phyloP scores from a whole-genome alignment of 2,329 filamentous ascomycete species.

The Fusarium sambucinum region DNA sequence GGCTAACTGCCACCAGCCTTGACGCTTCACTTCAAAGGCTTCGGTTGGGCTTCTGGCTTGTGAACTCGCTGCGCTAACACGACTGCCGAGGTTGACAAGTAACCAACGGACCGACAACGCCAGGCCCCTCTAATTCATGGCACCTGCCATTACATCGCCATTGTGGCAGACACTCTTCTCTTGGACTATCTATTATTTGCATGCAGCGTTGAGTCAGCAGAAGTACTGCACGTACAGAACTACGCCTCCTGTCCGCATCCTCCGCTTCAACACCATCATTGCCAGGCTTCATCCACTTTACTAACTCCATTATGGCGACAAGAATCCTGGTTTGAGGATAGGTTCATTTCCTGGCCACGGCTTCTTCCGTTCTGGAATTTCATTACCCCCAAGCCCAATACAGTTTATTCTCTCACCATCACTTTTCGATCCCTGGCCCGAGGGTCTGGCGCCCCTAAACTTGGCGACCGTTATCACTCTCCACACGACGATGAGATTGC shows the following conservation, averaged over 20 bases:
- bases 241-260: conserved; percentile 31
- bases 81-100: conserved; percentile 33
- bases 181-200: conserved; percentile 10
- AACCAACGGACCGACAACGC: conserved; percentile 22
- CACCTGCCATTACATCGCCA: conserved; percentile 6
- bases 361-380: conserved; percentile 34
- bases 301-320: conserved; percentile 28
- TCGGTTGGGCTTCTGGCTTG: conserved; percentile 36
- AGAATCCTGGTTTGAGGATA: conserved; percentile 30
- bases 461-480: conserved; percentile 35
- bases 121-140: conserved; percentile 25
- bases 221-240: conserved; percentile 7
- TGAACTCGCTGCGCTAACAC: conserved; percentile 28
- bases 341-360: conserved; percentile 32
- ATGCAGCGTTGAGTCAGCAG: conserved; percentile 11
- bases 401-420: conserved; percentile 18
- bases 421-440: conserved; percentile 36
- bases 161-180: conserved; percentile 1
- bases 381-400: conserved; percentile 7
- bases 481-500: conserved; percentile 48
- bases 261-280: conserved; percentile 19
- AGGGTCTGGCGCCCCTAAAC: conserved; percentile 37
- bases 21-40: conserved; percentile 23
- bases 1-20: conserved; percentile 17
- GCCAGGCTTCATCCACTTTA: conserved; percentile 33